These are phyloP conservation scores for Tilletia caries DNA, from an alignment of 1,284 basidiomycete species.

Conservation along the genomic window DNA sequence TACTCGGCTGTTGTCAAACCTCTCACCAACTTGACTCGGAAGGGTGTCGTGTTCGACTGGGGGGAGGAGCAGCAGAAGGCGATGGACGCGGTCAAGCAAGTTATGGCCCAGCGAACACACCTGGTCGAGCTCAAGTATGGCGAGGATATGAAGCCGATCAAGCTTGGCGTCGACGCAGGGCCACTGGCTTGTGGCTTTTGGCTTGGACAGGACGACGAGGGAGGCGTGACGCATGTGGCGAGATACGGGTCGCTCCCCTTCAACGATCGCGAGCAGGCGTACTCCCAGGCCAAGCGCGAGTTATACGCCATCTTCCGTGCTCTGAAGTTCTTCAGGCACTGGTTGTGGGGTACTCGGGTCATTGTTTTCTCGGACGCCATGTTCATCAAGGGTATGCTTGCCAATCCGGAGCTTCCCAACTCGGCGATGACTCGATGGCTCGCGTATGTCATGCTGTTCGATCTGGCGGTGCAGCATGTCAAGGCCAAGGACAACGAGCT, in stretches of 20 bases:
- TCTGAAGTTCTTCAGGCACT: background rate
- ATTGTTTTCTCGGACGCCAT: too few species aligned
- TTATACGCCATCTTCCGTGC: background rate
- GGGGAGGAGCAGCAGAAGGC: background rate
- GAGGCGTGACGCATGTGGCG: background rate
- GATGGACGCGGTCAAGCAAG: background rate
- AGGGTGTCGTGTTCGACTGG: background rate
- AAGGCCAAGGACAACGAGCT: background rate
- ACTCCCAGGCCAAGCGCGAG: background rate
- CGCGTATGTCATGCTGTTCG: background rate
- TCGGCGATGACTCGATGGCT: too few species aligned
- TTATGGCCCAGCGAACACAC: background rate
- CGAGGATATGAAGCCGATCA: background rate
- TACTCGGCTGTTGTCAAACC: background rate
- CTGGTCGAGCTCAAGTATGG: conserved; percentile 6
- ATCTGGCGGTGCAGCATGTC: background rate
- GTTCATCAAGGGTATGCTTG: too few species aligned
- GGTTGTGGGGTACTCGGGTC: too few species aligned
- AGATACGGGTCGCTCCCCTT: background rate
- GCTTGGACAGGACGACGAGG: background rate
- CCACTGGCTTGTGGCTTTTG: background rate
- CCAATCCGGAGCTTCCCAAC: too few species aligned
- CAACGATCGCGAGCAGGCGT: background rate
- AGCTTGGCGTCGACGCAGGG: background rate
- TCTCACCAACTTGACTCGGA: background rate